Base-by-base conservation (phyloP, 495 filamentous ascomycete species). In the Lophiotrema nucula region DNA sequence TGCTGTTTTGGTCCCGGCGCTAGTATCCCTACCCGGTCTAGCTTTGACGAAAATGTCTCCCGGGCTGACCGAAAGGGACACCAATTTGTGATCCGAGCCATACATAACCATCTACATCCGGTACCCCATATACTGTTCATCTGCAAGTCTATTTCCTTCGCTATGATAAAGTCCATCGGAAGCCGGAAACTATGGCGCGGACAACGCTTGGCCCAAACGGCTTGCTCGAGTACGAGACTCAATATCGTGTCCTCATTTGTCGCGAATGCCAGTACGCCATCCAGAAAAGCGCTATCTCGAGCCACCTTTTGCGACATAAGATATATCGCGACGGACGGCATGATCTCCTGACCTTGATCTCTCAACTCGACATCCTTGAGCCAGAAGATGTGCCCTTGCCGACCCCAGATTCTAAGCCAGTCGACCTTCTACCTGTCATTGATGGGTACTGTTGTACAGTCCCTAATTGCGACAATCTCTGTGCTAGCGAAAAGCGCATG, bases 221-320 rank as follows among this genome's bases (percentile, higher is more conserved):
- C 37, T 47, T 72, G 2, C 64, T 73, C n/a, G 47, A 67, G 31
- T 73, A 72, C 44, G 46, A 71, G 28, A 58, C 53, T 3, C 45
- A 45, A 16, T 54, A 72, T 53, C 33, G 67, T 27, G 62, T 73
- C 3, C 56, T 73, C 1, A 73, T 73, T 38, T 73, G 71, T 52
- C 70, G 67, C 13, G 56, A 72, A 67, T 73, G 71, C 56, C 58
- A 69, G 38, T 73, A 73, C 62, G 71, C 71, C 22, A 69, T 73
- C 52, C 71, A 73, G 52, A 73, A 71, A 56, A 69, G 56, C 58
- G 71, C 71, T 3, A 21, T 73, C 6, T 35, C 46, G 44, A 72
- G 70, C 56, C 71, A 73, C 48, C 45, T 73, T 41, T 63, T 72
- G 12, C 68, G 70, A 35, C 70, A 72, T 57, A 72, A 72, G 45